These are phyloP conservation scores for Pugionium cornutum DNA, from an alignment of 345 rosid genomes.

Conservation along the genomic window DNA sequence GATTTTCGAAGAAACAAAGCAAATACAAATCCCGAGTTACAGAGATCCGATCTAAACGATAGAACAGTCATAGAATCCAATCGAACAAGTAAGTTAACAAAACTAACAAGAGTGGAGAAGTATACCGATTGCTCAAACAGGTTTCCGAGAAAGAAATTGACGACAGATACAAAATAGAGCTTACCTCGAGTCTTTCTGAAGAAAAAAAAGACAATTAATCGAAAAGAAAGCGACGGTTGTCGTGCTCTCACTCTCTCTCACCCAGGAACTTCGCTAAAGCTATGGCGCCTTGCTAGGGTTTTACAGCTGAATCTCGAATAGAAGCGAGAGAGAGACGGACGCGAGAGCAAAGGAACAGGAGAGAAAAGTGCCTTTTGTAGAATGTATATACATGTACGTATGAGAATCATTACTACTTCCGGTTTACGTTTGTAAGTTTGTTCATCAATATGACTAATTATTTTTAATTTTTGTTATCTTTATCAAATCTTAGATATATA, in stretches of 20 bases:
- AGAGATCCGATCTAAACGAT: conserved; percentile 26
- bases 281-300: conserved; percentile 36
- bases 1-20: conserved; percentile 18
- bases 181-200: conserved; percentile 25
- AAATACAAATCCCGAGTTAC: conserved; percentile 16
- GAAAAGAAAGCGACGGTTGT: conserved; percentile 7
- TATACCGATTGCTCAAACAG: conserved; percentile 5
- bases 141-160: background rate
- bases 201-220: conserved; percentile 16
- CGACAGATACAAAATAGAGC: background rate
- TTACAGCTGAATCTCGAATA: conserved; percentile 39
- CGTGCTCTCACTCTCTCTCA: conserved; percentile 12
- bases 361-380: conserved; percentile 25
- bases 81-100: conserved; percentile 13
- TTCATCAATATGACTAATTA: background rate
- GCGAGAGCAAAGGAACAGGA: background rate
- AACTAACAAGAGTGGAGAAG: conserved; percentile 7
- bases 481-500: too few species aligned
- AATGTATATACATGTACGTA: conserved; percentile 20
- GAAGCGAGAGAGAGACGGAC: conserved; percentile 27
- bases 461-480: background rate
- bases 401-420: background rate
- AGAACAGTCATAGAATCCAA: conserved; percentile 3
- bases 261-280: conserved; percentile 19
- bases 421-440: background rate